phyloP scores from a whole-genome alignment of 73 alveolate genomes.

The Effrenium voratum region DNA sequence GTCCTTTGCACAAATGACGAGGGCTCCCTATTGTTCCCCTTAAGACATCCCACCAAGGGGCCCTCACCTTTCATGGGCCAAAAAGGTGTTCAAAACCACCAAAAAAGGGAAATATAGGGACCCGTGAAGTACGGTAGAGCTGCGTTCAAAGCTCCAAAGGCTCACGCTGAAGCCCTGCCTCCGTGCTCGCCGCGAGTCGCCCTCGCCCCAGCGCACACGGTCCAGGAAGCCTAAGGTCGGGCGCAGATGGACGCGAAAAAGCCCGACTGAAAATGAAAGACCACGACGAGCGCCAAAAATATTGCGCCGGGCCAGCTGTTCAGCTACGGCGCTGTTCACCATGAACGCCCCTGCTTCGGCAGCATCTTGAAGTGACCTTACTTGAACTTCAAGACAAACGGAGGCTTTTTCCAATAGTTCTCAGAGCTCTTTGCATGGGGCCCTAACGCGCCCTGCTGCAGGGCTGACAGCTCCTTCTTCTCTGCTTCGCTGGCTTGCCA shows the following conservation, averaged over 20 bases:
- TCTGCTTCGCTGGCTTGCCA: constrained; percentile 29
- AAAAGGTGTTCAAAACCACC: too few relatives aligned
- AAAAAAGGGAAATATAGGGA: too few relatives aligned
- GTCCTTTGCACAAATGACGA: too few relatives aligned
- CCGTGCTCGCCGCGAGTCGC: neutral
- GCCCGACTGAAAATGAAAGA: neutral
- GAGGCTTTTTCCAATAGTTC: neutral
- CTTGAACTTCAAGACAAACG: neutral
- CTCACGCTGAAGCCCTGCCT: neutral
- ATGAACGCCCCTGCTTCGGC: constrained; percentile 87
- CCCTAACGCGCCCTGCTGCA: constrained; percentile 66
- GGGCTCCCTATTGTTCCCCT: too few relatives aligned
- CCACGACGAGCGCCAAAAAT: neutral
- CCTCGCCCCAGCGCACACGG: constrained; percentile 7
- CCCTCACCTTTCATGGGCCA: too few relatives aligned
- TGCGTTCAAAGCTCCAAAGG: too few relatives aligned
- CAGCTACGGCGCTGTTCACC: constrained; percentile 48
- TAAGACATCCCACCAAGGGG: too few relatives aligned
- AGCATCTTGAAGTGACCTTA: constrained; percentile 75
- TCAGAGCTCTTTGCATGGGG: neutral
- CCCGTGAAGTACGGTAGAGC: too few relatives aligned
- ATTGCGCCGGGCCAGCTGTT: neutral
- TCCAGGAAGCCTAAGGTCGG: neutral
- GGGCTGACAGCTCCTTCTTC: constrained; percentile 55
- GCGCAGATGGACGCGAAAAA: neutral